Percentiles rank a stretch among this genome's conserved stretches.
These are phyloP conservation scores for Mycosphaerelloides madeirae DNA, from an alignment of 2,329 filamentous ascomycete genomes.

Conservation along the genomic window DNA sequence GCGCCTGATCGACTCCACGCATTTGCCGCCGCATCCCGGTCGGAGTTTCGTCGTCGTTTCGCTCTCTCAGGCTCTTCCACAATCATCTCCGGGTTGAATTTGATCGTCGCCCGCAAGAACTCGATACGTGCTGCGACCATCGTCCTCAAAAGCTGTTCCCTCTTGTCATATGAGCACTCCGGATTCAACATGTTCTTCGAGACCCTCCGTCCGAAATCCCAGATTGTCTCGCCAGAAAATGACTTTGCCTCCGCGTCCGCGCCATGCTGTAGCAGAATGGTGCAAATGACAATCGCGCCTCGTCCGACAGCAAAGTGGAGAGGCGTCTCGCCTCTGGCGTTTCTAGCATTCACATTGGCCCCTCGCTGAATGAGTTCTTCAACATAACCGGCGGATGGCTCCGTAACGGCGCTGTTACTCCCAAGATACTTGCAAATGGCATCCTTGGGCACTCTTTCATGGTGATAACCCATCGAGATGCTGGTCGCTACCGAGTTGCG, in stretches of 20 bases:
- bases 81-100: constrained; percentile 5
- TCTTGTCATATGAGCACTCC: constrained; percentile 1
- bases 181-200: constrained; percentile 2
- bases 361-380: constrained; percentile 5
- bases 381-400: not conserved
- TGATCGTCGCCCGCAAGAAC: constrained; percentile 4
- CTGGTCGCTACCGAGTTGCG: not conserved
- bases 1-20: too few species aligned
- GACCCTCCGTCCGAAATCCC: constrained; percentile 4
- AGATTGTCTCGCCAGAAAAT: constrained; percentile 4
- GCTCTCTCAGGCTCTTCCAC: not conserved
- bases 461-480: not conserved
- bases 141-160: not conserved
- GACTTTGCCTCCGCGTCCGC: constrained; percentile 3
- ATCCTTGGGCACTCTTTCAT: not conserved
- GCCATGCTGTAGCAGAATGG: constrained; percentile 1
- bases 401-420: not conserved
- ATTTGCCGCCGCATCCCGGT: too few species aligned
- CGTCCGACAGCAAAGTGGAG: constrained; percentile 6
- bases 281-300: constrained; percentile 4
- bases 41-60: too few species aligned
- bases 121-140: constrained; percentile 8
- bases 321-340: constrained; percentile 3
- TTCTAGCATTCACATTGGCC: constrained; percentile 2
- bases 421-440: constrained; percentile 1